A percentile compares a stretch with the other conserved stretches of the same genome.
Evolutionary conservation across 345 rosid species (phyloP).

Genomic region (Heritiera fomes): DNA sequence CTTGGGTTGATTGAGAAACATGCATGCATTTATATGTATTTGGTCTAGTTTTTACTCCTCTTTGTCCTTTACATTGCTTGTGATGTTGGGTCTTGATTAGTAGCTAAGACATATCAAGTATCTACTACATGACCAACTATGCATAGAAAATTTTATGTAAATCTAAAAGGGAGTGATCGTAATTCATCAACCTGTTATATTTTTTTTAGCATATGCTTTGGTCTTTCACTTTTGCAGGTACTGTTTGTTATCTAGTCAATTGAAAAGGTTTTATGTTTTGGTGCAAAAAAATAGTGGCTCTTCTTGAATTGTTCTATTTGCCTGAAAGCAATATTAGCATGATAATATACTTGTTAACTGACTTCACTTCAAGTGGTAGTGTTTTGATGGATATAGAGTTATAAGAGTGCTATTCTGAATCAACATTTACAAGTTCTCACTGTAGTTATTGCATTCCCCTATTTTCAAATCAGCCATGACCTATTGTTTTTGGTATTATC

Average conservation of each 20-base stretch:
- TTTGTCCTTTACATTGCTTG: not conserved
- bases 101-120: not conserved
- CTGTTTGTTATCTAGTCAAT: not conserved
- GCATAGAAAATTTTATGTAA: not conserved
- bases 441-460: not conserved
- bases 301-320: not conserved
- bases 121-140: not conserved
- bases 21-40: not conserved
- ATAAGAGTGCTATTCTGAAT: not conserved
- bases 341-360: not conserved
- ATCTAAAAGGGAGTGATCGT: not conserved
- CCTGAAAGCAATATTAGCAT: not conserved
- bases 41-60: not conserved
- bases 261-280: not conserved
- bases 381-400: not conserved
- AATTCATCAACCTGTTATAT: not conserved
- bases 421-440: not conserved
- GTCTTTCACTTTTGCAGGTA: not conserved
- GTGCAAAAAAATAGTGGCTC: not conserved
- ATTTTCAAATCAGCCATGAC: not conserved
- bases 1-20: slow-evolving; percentile 9
- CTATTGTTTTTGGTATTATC: not conserved
- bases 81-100: not conserved
- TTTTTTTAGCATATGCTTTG: not conserved
- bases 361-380: not conserved